A percentile compares a stretch with the other conserved stretches of the same genome.
Conservation (phyloP, 345 rosid species). For the Eucalyptus virginea region DNA sequence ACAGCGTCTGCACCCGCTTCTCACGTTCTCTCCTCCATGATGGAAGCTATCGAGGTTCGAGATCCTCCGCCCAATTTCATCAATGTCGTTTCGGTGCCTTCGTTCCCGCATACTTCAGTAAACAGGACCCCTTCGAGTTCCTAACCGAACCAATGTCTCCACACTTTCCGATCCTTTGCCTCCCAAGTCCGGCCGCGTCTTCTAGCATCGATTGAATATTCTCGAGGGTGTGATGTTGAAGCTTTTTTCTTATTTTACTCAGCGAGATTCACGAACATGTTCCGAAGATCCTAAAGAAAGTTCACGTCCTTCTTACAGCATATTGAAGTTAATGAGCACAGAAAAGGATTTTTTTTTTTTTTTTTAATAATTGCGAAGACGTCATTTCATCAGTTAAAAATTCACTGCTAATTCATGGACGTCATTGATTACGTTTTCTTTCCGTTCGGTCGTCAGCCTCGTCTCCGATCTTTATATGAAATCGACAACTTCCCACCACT, state of each 20-base stretch:
- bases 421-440: neutral
- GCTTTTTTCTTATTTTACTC: neutral
- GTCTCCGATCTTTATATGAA: neutral
- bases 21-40: too few species aligned
- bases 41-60: too few species aligned
- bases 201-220: neutral
- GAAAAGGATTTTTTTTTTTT: too few species aligned
- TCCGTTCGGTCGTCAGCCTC: rapidly evolving
- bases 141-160: neutral
- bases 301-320: too few species aligned
- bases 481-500: neutral
- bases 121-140: neutral
- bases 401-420: neutral
- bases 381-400: neutral
- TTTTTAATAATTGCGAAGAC: too few species aligned
- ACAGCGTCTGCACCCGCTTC: too few species aligned
- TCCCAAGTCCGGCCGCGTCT: neutral
- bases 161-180: neutral
- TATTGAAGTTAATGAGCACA: too few species aligned
- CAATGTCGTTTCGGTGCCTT: too few species aligned
- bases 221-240: neutral
- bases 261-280: neutral
- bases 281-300: too few species aligned
- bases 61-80: too few species aligned
- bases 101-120: too few species aligned